These are phyloP conservation scores for Eucalyptus sp. DNA, from an alignment of 345 rosid genomes.

Conservation along the genomic window DNA sequence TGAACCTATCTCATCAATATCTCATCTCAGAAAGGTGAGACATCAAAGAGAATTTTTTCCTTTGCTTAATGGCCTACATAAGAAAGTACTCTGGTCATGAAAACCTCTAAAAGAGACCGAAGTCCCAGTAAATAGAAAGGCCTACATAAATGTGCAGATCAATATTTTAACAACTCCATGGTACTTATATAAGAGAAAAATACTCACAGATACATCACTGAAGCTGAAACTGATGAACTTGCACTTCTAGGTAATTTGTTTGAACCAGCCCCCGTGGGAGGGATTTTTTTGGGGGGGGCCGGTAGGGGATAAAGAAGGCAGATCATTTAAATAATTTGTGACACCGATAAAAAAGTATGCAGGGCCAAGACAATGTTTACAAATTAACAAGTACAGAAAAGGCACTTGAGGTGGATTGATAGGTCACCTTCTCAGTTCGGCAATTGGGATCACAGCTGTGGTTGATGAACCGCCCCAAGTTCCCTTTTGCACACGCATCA, in stretches of 20 bases:
- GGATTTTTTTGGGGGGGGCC: not conserved
- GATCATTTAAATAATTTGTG: not conserved
- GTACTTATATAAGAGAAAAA: not conserved
- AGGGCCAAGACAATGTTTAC: not conserved
- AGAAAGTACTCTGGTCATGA: not conserved
- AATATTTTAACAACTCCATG: not conserved
- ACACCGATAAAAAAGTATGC: not conserved
- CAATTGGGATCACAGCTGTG: constrained; percentile 99
- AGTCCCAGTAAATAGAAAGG: not conserved
- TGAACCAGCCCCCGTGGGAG: not conserved
- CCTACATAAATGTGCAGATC: not conserved
- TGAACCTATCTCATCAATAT: not conserved
- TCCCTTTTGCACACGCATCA: constrained; percentile 94
- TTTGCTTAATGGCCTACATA: not conserved
- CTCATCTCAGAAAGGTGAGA: not conserved
- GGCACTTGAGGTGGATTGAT: not conserved
- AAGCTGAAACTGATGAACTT: not conserved
- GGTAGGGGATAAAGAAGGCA: not conserved
- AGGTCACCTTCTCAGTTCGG: constrained; percentile 90
- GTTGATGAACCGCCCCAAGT: constrained; percentile 94
- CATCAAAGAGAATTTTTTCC: not conserved
- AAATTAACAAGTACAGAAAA: not conserved
- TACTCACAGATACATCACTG: not conserved
- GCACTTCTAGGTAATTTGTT: not conserved
- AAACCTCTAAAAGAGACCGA: not conserved